Evolutionary conservation across 768 basidiomycete genomes (phyloP), one percentile per base, ranked within the genome.

Genomic region (Polyporus arcularius): DNA sequence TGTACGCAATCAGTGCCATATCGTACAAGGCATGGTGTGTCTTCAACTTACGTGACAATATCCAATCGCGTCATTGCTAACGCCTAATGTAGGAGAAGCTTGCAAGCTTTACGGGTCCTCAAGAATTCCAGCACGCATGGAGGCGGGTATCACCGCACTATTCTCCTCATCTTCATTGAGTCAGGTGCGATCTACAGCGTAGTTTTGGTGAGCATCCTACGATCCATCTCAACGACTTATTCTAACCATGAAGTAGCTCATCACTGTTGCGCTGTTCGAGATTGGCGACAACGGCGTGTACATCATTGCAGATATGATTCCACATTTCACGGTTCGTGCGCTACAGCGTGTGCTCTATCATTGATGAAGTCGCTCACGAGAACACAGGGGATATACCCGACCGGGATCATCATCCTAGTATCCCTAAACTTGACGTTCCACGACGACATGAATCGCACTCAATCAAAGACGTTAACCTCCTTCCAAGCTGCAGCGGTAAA

Each of bases 331-430:
- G 32, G 50, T 48, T 43, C 14, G 42, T 49, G 16, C 21, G 38
- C 50, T 35, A 9, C 28, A 31, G 16, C 12, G 50, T 16, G 14
- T 35, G 26, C 50, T 10, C 38, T 15, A 31, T 28, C 38, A 52
- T 35, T 28, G 32, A 8, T n/a, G 15, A 39, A 16, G 21, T 35
- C 30, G 14, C 8, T 15, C 38, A 7, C 14, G 28, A 30, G 8
- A n/a, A 15, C 38, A 15, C 28, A 52, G 50, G 52, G 52, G 7
- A 53, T 53, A 18, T 53, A 53, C 40, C 52, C 52, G 21, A 53
- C 52, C 10, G n/a, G 16, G 18, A 53, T 53, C 40, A 53, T 53
- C 52, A 32, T 53, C 21, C 40, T 53, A 14, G 52, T 53, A 3
- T 53, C 32, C 32, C 52, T 53, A 8, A 53, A 39, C 30, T 26